These are phyloP conservation scores for Hippophae gyantsensis DNA, from an alignment of 306 rosid species.

Conservation along the genomic window DNA sequence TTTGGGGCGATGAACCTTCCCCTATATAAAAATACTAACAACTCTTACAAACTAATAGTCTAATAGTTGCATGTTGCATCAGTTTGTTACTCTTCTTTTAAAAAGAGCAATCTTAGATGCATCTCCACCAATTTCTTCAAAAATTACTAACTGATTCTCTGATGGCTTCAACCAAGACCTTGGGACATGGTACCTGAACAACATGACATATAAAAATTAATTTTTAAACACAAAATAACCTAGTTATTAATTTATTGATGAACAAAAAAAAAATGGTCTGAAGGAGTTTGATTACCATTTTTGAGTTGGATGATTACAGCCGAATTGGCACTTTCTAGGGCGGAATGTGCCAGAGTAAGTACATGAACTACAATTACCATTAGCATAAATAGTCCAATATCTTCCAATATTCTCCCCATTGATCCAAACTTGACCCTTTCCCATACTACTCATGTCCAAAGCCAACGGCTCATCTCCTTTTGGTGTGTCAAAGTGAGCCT, in stretches of 20 bases:
- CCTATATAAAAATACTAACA: too few species aligned
- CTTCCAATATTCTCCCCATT: conserved; percentile 79
- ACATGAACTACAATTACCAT: conserved; percentile 48
- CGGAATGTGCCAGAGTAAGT: conserved; percentile 54
- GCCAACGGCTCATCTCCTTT: conserved; percentile 71
- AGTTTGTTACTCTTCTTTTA: conserved; percentile 51
- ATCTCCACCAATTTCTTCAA: conserved; percentile 73
- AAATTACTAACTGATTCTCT: conserved; percentile 51
- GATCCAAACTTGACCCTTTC: conserved; percentile 82
- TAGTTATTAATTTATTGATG: background rate
- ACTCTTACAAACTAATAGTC: background rate
- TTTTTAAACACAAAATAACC: background rate
- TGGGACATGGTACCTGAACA: conserved; percentile 75
- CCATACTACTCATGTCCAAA: conserved; percentile 73
- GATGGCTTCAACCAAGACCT: conserved; percentile 70
- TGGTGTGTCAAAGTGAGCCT: conserved; percentile 55
- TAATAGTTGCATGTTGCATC: conserved; percentile 26
- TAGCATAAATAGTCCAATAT: conserved; percentile 68
- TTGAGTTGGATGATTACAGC: conserved; percentile 70
- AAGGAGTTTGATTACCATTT: conserved; percentile 45
- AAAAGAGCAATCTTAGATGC: conserved; percentile 45
- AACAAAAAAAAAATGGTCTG: background rate
- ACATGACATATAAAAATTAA: conserved; percentile 8
- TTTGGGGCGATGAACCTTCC: too few species aligned
- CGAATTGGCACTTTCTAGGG: conserved; percentile 44